Conservation (phyloP, 1,284 basidiomycete species). For the Apiotrichum porosum region DNA sequence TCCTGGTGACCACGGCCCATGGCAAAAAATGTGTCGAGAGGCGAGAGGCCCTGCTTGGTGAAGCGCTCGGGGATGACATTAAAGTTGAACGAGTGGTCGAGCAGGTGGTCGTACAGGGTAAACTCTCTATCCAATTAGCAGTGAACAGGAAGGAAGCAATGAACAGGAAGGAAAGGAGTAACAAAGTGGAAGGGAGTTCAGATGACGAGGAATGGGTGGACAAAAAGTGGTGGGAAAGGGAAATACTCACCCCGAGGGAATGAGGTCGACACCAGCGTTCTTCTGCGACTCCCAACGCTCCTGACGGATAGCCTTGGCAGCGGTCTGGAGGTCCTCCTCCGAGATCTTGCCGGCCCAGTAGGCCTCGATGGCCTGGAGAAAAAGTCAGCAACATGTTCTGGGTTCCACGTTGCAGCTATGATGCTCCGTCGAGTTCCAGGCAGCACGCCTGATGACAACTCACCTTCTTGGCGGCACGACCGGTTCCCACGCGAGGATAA, state of each 20-base stretch:
- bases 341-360: conserved; percentile 96
- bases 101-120: conserved; percentile 97
- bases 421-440: not conserved
- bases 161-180: not conserved
- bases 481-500: conserved; percentile 91
- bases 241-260: conserved; percentile 75
- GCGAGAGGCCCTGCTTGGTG: conserved; percentile 75
- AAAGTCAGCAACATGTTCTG: conserved; percentile 4
- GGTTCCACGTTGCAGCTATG: not conserved
- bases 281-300: conserved; percentile 86
- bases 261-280: conserved; percentile 78
- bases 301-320: conserved; percentile 84
- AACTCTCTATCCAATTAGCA: conserved; percentile 86
- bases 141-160: not conserved
- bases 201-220: not conserved
- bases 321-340: conserved; percentile 83
- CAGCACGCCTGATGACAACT: conserved; percentile 3
- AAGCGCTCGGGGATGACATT: conserved; percentile 97
- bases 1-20: conserved; percentile 98
- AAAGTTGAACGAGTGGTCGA: conserved; percentile 95
- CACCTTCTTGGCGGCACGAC: conserved; percentile 93
- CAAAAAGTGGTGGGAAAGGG: no score
- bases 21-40: conserved; percentile 91
- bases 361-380: conserved; percentile 73
- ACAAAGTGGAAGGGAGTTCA: not conserved